These are phyloP conservation scores for Clonostachys rhizophaga DNA, from an alignment of 2,329 filamentous ascomycete species.

Conservation along the genomic window DNA sequence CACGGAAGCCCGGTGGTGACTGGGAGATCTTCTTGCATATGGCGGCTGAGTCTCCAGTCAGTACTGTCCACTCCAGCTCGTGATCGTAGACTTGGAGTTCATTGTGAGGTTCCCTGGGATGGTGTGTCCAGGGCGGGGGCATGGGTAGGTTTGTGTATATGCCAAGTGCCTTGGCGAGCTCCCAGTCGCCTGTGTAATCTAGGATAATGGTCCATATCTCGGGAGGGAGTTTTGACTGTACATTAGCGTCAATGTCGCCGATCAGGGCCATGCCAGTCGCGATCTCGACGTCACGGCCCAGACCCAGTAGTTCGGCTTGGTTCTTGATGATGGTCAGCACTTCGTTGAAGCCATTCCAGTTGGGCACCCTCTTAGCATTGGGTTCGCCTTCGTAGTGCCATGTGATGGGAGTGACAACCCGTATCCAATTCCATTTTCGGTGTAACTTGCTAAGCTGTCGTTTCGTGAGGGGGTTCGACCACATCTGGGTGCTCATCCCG, in stretches of 20 bases:
- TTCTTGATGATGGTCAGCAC: constrained; percentile 73
- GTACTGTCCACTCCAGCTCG: constrained; percentile 79
- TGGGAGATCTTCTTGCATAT: constrained; percentile 71
- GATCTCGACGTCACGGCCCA: constrained; percentile 66
- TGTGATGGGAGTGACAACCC: constrained; percentile 73
- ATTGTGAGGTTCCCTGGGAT: constrained; percentile 55
- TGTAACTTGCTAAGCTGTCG: constrained; percentile 81
- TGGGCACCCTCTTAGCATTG: constrained; percentile 46
- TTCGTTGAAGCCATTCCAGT: constrained; percentile 64
- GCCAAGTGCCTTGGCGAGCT: constrained; percentile 74
- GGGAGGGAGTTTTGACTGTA: constrained; percentile 58
- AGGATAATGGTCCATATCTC: constrained; percentile 90
- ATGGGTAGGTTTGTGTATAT: constrained; percentile 74
- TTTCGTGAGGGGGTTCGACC: constrained; percentile 85
- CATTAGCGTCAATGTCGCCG: constrained; percentile 20
- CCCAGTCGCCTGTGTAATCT: constrained; percentile 84
- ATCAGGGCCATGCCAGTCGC: constrained; percentile 32
- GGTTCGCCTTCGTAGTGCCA: constrained; percentile 67
- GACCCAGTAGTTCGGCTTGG: constrained; percentile 68
- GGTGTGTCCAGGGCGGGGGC: constrained; percentile 63
- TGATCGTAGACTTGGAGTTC: constrained; percentile 68
- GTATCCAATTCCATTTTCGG: constrained; percentile 82
- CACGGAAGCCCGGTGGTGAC: constrained; percentile 63
- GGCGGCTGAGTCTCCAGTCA: constrained; percentile 64
- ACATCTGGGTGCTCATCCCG: constrained; percentile 84